phyloP scores from a whole-genome alignment of 2,329 filamentous ascomycete species.

The Ambrosiella xylebori region DNA sequence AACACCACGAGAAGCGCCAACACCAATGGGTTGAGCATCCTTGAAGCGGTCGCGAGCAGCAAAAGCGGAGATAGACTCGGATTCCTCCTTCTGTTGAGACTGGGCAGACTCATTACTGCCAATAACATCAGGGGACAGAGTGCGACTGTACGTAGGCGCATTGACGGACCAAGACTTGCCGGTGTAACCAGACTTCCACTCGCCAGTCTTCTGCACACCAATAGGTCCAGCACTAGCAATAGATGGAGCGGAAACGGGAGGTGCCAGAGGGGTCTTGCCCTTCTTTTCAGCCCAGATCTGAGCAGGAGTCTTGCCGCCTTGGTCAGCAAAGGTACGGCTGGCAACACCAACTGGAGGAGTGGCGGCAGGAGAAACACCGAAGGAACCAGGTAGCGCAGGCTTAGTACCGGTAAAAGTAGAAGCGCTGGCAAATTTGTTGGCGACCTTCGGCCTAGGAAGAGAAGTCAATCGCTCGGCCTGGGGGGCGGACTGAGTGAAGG shows the following conservation, averaged over 20 bases:
- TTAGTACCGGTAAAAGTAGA: constrained; percentile 74
- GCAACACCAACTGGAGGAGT: constrained; percentile 53
- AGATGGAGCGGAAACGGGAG: constrained; percentile 28
- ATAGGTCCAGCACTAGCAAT: constrained; percentile 35
- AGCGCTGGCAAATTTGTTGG: constrained; percentile 66
- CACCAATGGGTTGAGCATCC: constrained; percentile 53
- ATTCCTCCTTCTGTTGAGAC: constrained; percentile 28
- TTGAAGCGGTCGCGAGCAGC: constrained; percentile 72
- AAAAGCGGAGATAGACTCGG: constrained; percentile 46
- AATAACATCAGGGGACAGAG: constrained; percentile 43
- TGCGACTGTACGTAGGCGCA: constrained; percentile 49
- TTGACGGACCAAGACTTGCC: constrained; percentile 86
- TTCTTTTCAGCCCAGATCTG: constrained; percentile 98
- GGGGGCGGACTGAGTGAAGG: constrained; percentile 38
- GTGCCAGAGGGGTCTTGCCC: constrained; percentile 37
- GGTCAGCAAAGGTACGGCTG: constrained; percentile 83
- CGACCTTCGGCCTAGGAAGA: constrained; percentile 85
- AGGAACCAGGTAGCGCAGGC: constrained; percentile 57
- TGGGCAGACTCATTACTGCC: constrained; percentile 27
- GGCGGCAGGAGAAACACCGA: constrained; percentile 43
- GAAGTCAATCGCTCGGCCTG: constrained; percentile 67
- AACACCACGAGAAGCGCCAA: constrained; percentile 19
- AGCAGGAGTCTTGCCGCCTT: constrained; percentile 89
- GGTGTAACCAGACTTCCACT: constrained; percentile 82
- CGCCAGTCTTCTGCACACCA: constrained; percentile 54